Percentiles rank a stretch among this genome's conserved stretches.
These are phyloP conservation scores for Artemisia tridentata DNA, from an alignment of 129 eudicot species.

Conservation along the genomic window DNA sequence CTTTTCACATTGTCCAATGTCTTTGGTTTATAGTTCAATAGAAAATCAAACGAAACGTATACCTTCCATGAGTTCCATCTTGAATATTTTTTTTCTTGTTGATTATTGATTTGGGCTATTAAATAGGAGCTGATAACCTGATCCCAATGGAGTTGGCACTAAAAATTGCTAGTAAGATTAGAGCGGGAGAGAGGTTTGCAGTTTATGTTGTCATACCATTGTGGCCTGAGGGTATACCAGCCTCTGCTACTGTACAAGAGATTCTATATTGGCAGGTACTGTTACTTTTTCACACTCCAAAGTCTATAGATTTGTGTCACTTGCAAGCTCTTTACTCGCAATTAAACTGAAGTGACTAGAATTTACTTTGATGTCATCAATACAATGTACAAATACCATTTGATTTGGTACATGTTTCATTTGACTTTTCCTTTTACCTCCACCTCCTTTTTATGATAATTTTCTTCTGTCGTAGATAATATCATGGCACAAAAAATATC, in stretches of 20 bases:
- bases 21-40: not conserved
- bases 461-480: not conserved
- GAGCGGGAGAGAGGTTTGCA: conserved; percentile 82
- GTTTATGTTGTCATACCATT: conserved; percentile 85
- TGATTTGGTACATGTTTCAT: too few relatives aligned
- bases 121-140: conserved; percentile 84
- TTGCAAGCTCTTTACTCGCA: too few relatives aligned
- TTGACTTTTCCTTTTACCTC: too few relatives aligned
- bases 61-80: not conserved
- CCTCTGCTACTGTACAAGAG: conserved; percentile 73
- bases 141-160: conserved; percentile 95
- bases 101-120: not conserved
- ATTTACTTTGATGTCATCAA: not conserved
- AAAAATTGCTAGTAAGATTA: conserved; percentile 82
- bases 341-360: not conserved
- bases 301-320: conserved; percentile 3
- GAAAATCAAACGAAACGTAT: not conserved
- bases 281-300: conserved; percentile 16
- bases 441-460: not conserved
- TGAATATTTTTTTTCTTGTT: not conserved
- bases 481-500: too few relatives aligned
- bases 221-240: conserved; percentile 98
- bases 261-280: conserved; percentile 97
- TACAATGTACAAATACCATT: too few relatives aligned
- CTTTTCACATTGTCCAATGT: not conserved